Evolutionary conservation across 1,284 basidiomycete genomes (phyloP), one percentile per base, ranked within the genome.

Genomic region (Cryptococcus maquisensis): DNA sequence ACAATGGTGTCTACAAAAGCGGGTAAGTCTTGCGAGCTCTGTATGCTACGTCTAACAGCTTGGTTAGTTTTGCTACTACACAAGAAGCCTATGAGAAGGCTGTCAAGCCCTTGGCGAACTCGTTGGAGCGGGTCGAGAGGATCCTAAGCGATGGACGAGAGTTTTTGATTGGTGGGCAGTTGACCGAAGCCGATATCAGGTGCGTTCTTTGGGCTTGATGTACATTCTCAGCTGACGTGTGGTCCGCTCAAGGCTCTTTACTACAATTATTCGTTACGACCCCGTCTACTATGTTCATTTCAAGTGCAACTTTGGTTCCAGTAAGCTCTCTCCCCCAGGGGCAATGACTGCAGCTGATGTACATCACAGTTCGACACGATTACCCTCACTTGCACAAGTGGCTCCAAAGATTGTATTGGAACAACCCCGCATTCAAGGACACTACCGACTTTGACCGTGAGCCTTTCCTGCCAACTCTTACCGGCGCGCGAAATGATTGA

Each of bases 351-450:
- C 28, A 20, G 20, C 42, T 48, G n/a, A 40, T 23, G 4, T 1
- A 10, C 23, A 7, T n/a, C 13, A 3, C 58, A 64, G 77, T 80
- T 65, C 76, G 79, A 51, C 78, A 85, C 66, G 86, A 87, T 23
- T 95, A 91, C 75, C 90, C 91, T 23, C 81, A 84, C 47, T 81
- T 94, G 49, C 83, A 95, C 76, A 74, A 77, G 28, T 93, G 92
- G 92, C 72, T 90, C 77, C 86, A 86, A 73, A 85, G 87, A 67
- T 78, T 97, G 38, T 98, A 98, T 79, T 97, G 92, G 93, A 88
- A 87, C 62, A 80, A 86, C 63, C 78, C 85, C 0, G 90, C 90
- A 1, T 98, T 98, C 84, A 86, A 87, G 74, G 83, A 85, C 36
- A 87, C 86, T 20, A 95, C 91, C 52, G 81, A 92, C 73, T 96